These are phyloP conservation scores for Globisporangium cederbergense DNA, from an alignment of 352 stramenopile genomes.

Conservation along the genomic window DNA sequence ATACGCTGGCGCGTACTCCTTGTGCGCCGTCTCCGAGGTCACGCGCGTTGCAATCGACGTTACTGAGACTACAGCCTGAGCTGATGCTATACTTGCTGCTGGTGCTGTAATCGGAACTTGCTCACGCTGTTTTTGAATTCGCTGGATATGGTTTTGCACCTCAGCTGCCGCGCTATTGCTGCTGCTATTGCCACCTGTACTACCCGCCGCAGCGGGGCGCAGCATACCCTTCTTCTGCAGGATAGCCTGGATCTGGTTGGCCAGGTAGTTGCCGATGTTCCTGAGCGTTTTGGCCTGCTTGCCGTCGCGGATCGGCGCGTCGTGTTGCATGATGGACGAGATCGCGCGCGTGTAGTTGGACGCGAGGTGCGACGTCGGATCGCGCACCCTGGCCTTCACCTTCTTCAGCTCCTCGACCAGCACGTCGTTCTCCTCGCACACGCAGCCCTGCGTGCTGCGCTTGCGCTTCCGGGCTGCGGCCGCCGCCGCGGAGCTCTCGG, in stretches of 20 bases:
- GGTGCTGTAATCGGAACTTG: background rate
- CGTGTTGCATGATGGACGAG: conserved; percentile 55
- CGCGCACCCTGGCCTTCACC: conserved; percentile 47
- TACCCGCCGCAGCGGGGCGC: background rate
- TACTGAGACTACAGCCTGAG: background rate
- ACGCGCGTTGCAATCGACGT: background rate
- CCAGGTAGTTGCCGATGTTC: conserved; percentile 84
- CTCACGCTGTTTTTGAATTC: background rate
- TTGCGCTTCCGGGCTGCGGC: conserved; percentile 30
- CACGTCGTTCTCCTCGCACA: conserved; percentile 55
- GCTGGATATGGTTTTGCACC: background rate
- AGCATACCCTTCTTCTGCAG: conserved; percentile 37
- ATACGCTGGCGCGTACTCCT: conserved; percentile 47
- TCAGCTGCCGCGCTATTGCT: background rate
- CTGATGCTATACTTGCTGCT: background rate
- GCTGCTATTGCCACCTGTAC: background rate
- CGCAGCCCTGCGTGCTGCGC: conserved; percentile 44
- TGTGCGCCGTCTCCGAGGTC: conserved; percentile 11
- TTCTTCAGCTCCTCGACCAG: conserved; percentile 71
- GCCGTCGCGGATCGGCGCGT: conserved; percentile 37
- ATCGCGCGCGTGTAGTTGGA: conserved; percentile 72
- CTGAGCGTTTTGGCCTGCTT: conserved; percentile 61
- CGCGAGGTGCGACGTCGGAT: conserved; percentile 56
- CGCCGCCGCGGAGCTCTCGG: background rate
- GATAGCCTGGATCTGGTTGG: conserved; percentile 80